Base-by-base conservation (phyloP, 2,329 filamentous ascomycete genomes). In the Cercospora zeina region DNA sequence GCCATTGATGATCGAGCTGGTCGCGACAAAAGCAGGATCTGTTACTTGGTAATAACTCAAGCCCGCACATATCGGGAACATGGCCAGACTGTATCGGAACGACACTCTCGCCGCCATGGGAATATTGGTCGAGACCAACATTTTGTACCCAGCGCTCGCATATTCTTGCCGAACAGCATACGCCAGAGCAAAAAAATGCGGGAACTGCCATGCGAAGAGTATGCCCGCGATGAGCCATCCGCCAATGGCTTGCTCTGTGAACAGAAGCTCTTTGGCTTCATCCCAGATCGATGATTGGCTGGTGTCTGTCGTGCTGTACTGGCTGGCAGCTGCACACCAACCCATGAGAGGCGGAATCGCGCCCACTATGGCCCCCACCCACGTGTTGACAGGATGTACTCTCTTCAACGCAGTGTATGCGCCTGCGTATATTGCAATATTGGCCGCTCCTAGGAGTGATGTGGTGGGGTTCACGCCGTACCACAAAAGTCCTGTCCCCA, bases 271-370 rank as follows among this genome's bases (percentile, higher is more conserved):
- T 42, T 70, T 65, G 4, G 69, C 64, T 59, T 76, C 74, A 8
- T 66, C 68, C 59, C 59, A 65, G 36, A 74, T 62, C 4, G 64
- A 69, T 31, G 58, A 61, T 7, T 61, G 60, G 30, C 66, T 65
- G 1, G 68, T 64, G 36, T 69, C 67, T 19, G 68, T 70, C 31
- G 78, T 77, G 8, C 92, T 92, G 49, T 88, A 89, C 76, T 97
- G 91, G 56, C 92, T 93, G 0, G 92, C 93, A 0, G 95, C 95
- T 0, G 95, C 95, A 14, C 92, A 90, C 95, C 95, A 99, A 67
- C 95, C 95, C 95, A 99, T 99, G 33, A 99, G 78, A 0, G 95
- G 95, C 0, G 95, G 93, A 61, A 99, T 96, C 1, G 89, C 93
- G 64, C 95, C 95, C 0, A 99, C 91, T 0, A 99, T 77, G 3